Percentiles rank a stretch among this genome's conserved stretches.
Conservation (phyloP, 345 rosid species). For the Eucalyptus shirleyi region DNA sequence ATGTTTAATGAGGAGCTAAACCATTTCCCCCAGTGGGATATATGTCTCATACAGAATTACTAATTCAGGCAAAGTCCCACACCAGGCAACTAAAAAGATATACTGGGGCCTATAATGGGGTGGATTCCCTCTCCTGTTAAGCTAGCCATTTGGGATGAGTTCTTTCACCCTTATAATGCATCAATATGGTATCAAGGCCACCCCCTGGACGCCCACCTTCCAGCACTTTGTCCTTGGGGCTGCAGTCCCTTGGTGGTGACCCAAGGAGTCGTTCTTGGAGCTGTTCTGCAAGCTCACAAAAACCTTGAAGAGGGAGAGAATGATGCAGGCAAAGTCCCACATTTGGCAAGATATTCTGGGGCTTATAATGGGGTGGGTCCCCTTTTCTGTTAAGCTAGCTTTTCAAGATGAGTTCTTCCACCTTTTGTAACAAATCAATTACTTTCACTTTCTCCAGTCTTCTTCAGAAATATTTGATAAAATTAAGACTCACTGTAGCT, state of each 20-base stretch:
- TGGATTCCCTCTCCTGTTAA: neutral
- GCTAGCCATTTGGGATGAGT: neutral
- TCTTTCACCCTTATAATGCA: neutral
- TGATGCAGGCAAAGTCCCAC: neutral
- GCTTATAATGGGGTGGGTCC: neutral
- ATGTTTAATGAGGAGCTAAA: neutral
- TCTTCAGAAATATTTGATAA: neutral
- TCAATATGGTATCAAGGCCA: neutral
- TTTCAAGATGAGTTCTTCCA: neutral
- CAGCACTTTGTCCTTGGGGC: neutral
- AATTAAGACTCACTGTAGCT: neutral
- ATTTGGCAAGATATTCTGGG: neutral
- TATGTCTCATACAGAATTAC: neutral
- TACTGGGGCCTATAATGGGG: neutral
- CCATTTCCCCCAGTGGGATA: neutral
- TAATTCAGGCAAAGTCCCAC: neutral
- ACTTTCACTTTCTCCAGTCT: neutral
- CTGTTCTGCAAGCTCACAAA: neutral
- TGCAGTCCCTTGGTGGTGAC: neutral
- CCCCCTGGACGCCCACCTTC: neutral
- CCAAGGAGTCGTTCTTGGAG: neutral
- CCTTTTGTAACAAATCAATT: too few relatives aligned
- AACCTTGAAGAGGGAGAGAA: neutral
- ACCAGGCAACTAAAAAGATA: neutral
- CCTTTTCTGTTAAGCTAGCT: neutral